Conservation (phyloP, 371 early-diverging fungal genomes). For the Saksenaea oblongispora region DNA sequence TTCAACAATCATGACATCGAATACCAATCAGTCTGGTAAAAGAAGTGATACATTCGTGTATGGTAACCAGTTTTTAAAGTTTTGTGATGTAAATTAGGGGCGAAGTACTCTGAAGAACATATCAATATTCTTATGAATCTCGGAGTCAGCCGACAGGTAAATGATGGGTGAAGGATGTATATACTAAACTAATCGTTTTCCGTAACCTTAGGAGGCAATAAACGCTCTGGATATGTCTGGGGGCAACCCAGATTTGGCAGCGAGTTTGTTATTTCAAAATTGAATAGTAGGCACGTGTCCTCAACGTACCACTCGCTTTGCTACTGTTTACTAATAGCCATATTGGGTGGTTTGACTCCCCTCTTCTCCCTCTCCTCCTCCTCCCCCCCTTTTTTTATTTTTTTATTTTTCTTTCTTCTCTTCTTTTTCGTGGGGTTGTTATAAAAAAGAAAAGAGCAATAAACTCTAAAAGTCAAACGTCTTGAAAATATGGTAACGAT, state of each 20-base stretch:
- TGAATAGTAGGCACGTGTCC: constrained; percentile 13
- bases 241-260: constrained; percentile 89
- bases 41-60: not conserved
- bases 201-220: constrained; percentile 72
- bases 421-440: not conserved
- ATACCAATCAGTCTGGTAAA: not conserved
- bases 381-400: not conserved
- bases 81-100: not conserved
- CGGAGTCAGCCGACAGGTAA: constrained; percentile 47
- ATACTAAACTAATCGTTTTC: not conserved
- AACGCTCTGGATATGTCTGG: constrained; percentile 76
- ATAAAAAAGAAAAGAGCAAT: not conserved
- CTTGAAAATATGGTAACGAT: not conserved
- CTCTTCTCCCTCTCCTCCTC: constrained; percentile 12
- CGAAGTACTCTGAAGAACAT: constrained; percentile 40
- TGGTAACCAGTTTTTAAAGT: not conserved
- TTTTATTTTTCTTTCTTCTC: constrained; percentile 1
- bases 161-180: not conserved
- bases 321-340: constrained; percentile 12
- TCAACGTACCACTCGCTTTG: constrained; percentile 3
- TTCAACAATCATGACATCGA: constrained; percentile 1
- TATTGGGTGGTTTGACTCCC: constrained; percentile 5
- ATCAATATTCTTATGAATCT: constrained; percentile 40
- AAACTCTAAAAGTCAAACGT: not conserved
- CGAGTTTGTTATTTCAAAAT: constrained; percentile 69